Percentiles rank a stretch among this genome's conserved stretches.
Evolutionary conservation across 495 filamentous ascomycete species (phyloP).

Genomic region (Xylaria bambusicola): DNA sequence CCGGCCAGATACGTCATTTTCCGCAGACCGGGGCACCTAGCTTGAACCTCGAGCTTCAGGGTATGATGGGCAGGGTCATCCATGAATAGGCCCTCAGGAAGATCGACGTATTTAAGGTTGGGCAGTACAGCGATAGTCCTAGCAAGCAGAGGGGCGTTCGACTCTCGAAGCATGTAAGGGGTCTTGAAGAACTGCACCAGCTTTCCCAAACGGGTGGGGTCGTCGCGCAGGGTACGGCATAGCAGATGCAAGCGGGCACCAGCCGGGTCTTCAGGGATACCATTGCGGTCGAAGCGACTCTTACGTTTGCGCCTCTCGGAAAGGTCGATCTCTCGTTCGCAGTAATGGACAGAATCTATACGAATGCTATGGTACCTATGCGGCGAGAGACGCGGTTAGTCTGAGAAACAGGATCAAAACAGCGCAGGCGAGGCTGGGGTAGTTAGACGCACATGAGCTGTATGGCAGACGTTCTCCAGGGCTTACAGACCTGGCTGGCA

Average conservation of each 20-base stretch:
- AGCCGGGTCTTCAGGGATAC: conserved; percentile 75
- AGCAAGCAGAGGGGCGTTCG: conserved; percentile 79
- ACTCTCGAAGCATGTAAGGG: conserved; percentile 96
- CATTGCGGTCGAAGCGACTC: conserved; percentile 73
- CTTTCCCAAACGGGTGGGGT: conserved; percentile 60
- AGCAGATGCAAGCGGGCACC: conserved; percentile 74
- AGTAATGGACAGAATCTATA: conserved; percentile 94
- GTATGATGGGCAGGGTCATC: conserved; percentile 75
- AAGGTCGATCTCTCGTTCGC: conserved; percentile 78
- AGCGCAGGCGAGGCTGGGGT: neutral
- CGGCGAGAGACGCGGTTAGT: neutral
- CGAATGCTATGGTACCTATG: conserved; percentile 87
- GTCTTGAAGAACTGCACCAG: conserved; percentile 79
- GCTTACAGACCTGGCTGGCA: conserved; percentile 69
- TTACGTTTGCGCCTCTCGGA: conserved; percentile 74
- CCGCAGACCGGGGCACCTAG: conserved; percentile 76
- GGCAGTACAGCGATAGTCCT: conserved; percentile 83
- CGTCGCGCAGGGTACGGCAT: conserved; percentile 76
- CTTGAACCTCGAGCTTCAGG: conserved; percentile 80
- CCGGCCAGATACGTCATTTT: conserved; percentile 85
- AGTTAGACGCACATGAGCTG: conserved; percentile 61
- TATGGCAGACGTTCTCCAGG: conserved; percentile 63
- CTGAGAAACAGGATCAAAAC: neutral
- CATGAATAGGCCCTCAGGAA: conserved; percentile 82
- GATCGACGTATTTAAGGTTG: conserved; percentile 84